Base-by-base conservation (phyloP, 306 rosid genomes). In the Canavalia ensiformis region DNA sequence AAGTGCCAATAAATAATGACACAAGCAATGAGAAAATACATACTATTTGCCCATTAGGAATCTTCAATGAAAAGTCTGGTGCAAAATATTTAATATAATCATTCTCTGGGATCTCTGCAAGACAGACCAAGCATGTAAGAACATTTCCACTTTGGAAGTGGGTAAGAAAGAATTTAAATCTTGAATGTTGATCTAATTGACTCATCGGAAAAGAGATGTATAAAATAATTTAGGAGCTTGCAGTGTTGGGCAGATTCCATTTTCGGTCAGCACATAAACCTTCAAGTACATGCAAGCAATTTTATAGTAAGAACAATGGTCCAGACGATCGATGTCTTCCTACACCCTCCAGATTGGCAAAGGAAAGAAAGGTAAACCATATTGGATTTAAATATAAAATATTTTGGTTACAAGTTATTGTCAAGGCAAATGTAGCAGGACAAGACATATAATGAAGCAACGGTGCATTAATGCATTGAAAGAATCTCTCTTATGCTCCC, bases 51-150 rank as follows among this genome's bases (percentile, higher is more conserved):
- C 98, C 95, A 76, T 68, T 85, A 6, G 99, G 99, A 89, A 91
- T 93, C 91, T 90, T 93, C 89, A 95, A 83, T 6, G 90, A 90
- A 74, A 75, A 91, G 18, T 95, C 99, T 1, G 99, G 99, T n/a
- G 86, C 90, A 85, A 95, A 95, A 80, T 95, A 95, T 80, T 93
- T 87, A 49, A 93, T 91, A 78, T 95, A 95, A 85, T 89, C 98
- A 29, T 95, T 95, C 42, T 95, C 93, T 3, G 99, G 99, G 80
- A 95, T 93, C 85, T 95, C 99, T 95, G 98, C 94, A 89, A 78
- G 74, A 88, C 71, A 68, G 84, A 73, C 6, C 1, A 68, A 52
- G 67, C 28, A 56, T 47, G 49, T 62, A 18, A 80, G 5, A 59
- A 41, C 4, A 25, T 70, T 41, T 45, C 29, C 31, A 50, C 18